phyloP scores from a whole-genome alignment of 202 grass and related monocot species.

The Brachypodium distachyon region DNA sequence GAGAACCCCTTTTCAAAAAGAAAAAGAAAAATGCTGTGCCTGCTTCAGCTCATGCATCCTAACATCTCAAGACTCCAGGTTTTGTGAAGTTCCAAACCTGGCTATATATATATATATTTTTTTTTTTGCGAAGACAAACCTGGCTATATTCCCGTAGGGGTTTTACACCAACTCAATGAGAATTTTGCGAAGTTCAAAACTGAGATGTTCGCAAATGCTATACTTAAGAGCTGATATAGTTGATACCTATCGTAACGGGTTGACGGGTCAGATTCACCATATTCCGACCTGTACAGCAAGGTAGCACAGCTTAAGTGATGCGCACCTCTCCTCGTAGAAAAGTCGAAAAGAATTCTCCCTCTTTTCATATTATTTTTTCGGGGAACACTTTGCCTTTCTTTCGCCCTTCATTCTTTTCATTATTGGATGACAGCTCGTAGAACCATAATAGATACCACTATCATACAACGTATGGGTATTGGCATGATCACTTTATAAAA shows the following conservation, averaged over 20 bases:
- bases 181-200: neutral
- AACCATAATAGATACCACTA: constrained; percentile 6
- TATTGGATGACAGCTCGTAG: constrained; percentile 41
- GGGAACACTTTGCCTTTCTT: neutral
- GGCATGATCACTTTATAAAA: neutral
- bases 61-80: neutral
- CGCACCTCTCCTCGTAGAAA: neutral
- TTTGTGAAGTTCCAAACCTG: too few species aligned
- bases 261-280: neutral
- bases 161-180: neutral
- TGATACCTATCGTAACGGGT: neutral
- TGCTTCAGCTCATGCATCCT: neutral
- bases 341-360: neutral
- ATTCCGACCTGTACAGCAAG: neutral
- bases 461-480: neutral
- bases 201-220: neutral
- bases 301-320: neutral
- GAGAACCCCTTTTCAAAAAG: too few species aligned
- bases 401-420: neutral
- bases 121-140: too few species aligned
- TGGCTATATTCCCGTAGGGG: neutral
- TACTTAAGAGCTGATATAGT: neutral
- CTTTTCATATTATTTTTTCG: neutral
- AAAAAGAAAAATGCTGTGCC: too few species aligned
- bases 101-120: too few species aligned